phyloP scores from a whole-genome alignment of 805 yeast species.

The Candida germanica region DNA sequence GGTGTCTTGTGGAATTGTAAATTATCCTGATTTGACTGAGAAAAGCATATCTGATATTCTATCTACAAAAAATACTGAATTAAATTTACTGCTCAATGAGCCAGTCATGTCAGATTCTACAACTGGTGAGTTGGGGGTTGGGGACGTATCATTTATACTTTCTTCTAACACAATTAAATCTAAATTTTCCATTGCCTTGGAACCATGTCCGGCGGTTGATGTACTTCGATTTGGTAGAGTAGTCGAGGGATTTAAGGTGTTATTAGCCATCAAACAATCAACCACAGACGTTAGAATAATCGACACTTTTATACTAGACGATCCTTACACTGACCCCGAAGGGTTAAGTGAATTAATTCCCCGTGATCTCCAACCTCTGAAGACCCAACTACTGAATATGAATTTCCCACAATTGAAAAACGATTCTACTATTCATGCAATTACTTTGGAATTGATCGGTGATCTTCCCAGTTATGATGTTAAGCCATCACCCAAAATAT shows the following conservation, averaged over 20 bases:
- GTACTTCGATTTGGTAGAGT: slow-evolving; percentile 44
- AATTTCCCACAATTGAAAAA: slow-evolving; percentile 15
- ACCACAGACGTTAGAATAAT: slow-evolving; percentile 41
- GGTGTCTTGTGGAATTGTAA: slow-evolving; percentile 49
- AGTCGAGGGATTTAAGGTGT: slow-evolving; percentile 46
- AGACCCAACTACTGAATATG: slow-evolving; percentile 13
- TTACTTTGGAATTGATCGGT: slow-evolving; percentile 62
- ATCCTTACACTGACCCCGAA: slow-evolving; percentile 47
- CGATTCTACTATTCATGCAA: slow-evolving; percentile 49
- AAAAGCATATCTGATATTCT: too few species aligned
- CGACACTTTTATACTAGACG: slow-evolving; percentile 48
- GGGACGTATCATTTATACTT: slow-evolving; percentile 9
- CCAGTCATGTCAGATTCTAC: background rate
- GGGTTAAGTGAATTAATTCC: slow-evolving; percentile 12
- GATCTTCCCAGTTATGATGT: slow-evolving; percentile 58
- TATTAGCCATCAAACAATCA: slow-evolving; percentile 41
- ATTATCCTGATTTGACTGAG: slow-evolving; percentile 29
- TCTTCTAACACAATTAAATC: slow-evolving; percentile 8
- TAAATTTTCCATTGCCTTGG: slow-evolving; percentile 13
- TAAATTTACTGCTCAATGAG: slow-evolving; percentile 1
- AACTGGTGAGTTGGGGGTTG: background rate
- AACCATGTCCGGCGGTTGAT: background rate
- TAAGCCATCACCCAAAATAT: slow-evolving; percentile 58
- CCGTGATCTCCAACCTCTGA: slow-evolving; percentile 6
- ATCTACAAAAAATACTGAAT: too few species aligned